Evolutionary conservation across 352 stramenopile species (phyloP).

Genomic region (Pythium scleroteichum): DNA sequence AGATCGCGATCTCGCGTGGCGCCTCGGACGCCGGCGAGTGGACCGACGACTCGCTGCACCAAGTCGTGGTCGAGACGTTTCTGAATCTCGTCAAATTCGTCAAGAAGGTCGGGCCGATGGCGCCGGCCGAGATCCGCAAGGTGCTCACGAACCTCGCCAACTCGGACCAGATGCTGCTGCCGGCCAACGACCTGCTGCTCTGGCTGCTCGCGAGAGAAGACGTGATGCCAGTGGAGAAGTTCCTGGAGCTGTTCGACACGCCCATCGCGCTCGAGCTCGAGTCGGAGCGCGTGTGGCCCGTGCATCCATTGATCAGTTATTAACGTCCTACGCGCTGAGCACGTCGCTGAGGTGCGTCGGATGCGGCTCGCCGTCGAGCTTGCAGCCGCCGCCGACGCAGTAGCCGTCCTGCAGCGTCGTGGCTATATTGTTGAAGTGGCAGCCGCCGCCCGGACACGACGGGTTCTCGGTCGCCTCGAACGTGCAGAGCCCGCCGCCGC

Average conservation of each 20-base stretch:
- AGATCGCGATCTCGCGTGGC: slow-evolving; percentile 38
- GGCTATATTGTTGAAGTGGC: slow-evolving; percentile 47
- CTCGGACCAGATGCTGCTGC: slow-evolving; percentile 63
- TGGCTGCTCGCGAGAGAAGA: slow-evolving; percentile 59
- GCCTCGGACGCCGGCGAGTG: slow-evolving; percentile 35
- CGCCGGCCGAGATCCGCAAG: slow-evolving; percentile 55
- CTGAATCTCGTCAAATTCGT: slow-evolving; percentile 61
- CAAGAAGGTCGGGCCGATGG: slow-evolving; percentile 57
- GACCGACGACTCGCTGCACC: slow-evolving; percentile 44
- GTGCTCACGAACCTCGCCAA: slow-evolving; percentile 57
- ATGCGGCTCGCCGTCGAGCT: slow-evolving; percentile 44
- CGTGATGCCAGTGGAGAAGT: slow-evolving; percentile 66
- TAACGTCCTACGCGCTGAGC: slow-evolving; percentile 51
- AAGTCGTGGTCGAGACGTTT: slow-evolving; percentile 49
- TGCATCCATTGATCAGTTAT: slow-evolving; percentile 70
- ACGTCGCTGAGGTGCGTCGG: slow-evolving; percentile 38
- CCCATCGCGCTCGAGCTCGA: slow-evolving; percentile 57
- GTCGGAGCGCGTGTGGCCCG: slow-evolving; percentile 73
- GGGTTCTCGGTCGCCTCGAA: slow-evolving; percentile 43
- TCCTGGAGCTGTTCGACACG: slow-evolving; percentile 41
- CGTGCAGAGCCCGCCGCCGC: slow-evolving; percentile 50
- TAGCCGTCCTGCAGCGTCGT: slow-evolving; percentile 52
- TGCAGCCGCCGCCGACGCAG: slow-evolving; percentile 54
- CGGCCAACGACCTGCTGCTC: slow-evolving; percentile 52
- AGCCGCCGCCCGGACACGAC: slow-evolving; percentile 52